Percentiles rank a stretch among this genome's conserved stretches.
Conservation (phyloP, 176 grass and related monocot species). For the Oryza officinalis region DNA sequence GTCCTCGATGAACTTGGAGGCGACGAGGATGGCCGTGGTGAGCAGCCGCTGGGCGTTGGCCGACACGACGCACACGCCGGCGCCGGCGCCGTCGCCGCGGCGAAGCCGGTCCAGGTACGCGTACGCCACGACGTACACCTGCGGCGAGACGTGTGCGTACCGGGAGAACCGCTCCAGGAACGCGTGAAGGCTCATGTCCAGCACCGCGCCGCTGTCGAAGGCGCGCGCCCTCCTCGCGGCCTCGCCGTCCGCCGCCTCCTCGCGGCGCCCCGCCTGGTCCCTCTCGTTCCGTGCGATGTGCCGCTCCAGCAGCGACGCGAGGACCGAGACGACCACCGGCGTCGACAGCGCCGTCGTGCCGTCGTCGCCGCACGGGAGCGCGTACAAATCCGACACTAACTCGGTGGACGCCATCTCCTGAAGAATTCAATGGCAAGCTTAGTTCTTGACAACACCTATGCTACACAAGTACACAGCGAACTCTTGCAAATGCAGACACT, state of each 20-base stretch:
- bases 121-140: conserved; percentile 91
- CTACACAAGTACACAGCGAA: neutral
- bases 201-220: conserved; percentile 59
- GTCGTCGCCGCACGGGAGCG: conserved; percentile 37
- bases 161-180: conserved; percentile 77
- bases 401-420: conserved; percentile 52
- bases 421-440: neutral
- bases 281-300: conserved; percentile 78
- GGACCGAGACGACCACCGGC: conserved; percentile 65
- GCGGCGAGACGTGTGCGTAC: conserved; percentile 61
- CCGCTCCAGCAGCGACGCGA: conserved; percentile 77
- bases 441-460: conserved; percentile 6
- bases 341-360: conserved; percentile 33
- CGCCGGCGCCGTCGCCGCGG: conserved; percentile 32
- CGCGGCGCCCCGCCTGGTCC: neutral
- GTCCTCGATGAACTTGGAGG: conserved; percentile 95
- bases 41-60: conserved; percentile 86
- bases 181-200: conserved; percentile 67
- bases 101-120: conserved; percentile 88
- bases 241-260: neutral
- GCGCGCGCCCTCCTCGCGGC: conserved; percentile 25
- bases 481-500: conserved; percentile 6
- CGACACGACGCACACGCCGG: conserved; percentile 44
- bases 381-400: conserved; percentile 42
- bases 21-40: conserved; percentile 66